Evolutionary conservation across 306 rosid genomes (phyloP).

Genomic region (Gastrolobium bilobum): DNA sequence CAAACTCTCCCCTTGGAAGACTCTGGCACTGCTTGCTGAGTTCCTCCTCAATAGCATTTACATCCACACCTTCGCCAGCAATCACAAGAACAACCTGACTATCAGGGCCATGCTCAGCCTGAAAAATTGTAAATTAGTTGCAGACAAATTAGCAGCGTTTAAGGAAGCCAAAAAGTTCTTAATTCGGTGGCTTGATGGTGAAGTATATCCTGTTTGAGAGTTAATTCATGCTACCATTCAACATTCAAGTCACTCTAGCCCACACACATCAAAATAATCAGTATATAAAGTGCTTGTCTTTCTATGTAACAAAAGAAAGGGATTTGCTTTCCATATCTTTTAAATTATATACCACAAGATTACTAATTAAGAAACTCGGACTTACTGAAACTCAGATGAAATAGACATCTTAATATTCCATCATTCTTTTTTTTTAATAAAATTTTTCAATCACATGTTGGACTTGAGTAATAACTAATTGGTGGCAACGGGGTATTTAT

Average conservation of each 20-base stretch:
- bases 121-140: slow-evolving; percentile 52
- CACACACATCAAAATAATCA: background rate
- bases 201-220: background rate
- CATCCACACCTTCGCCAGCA: slow-evolving; percentile 77
- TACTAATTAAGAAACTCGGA: slow-evolving; percentile 1
- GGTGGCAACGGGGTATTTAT: too few species aligned
- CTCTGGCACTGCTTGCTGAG: slow-evolving; percentile 75
- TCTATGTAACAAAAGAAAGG: background rate
- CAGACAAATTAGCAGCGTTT: slow-evolving; percentile 11
- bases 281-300: background rate
- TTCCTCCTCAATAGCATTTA: slow-evolving; percentile 78
- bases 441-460: too few species aligned
- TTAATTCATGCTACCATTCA: background rate
- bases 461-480: too few species aligned
- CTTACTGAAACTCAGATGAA: background rate
- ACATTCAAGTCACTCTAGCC: too few species aligned
- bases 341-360: background rate
- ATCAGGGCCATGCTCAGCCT: slow-evolving; percentile 99
- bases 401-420: background rate
- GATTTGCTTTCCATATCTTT: background rate
- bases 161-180: slow-evolving; percentile 22
- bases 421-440: too few species aligned
- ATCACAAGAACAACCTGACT: slow-evolving; percentile 96
- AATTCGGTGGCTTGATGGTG: background rate
- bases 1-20: slow-evolving; percentile 90